A percentile compares a stretch with the other conserved stretches of the same genome.
Conservation (phyloP, 768 basidiomycete genomes). For the Pleurotus citrinopileatus region DNA sequence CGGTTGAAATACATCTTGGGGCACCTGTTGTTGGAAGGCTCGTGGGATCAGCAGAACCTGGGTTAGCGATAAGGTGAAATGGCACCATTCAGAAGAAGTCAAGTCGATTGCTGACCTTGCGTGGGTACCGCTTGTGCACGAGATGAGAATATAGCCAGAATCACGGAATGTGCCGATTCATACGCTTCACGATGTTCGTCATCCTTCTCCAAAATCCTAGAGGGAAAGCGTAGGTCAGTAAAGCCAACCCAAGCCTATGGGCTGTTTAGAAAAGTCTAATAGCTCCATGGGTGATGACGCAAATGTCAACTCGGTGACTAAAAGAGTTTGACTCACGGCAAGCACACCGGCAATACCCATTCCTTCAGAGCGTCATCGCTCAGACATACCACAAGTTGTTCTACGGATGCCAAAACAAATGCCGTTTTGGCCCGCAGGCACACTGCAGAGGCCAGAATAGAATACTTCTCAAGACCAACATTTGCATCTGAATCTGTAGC, state of each 20-base stretch:
- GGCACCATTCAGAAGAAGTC: background rate
- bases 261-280: background rate
- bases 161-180: constrained; percentile 83
- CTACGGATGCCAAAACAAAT: constrained; percentile 70
- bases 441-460: constrained; percentile 14
- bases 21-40: background rate
- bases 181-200: constrained; percentile 64
- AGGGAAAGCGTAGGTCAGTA: background rate
- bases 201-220: constrained; percentile 5
- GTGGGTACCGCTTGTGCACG: constrained; percentile 38
- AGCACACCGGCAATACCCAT: constrained; percentile 56
- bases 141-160: constrained; percentile 70
- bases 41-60: background rate
- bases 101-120: constrained; percentile 9
- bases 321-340: constrained; percentile 50
- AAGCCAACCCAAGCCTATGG: background rate
- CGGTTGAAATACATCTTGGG: constrained; percentile 9
- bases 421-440: constrained; percentile 43
- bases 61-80: background rate
- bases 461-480: constrained; percentile 16
- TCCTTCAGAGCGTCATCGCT: constrained; percentile 49
- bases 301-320: constrained; percentile 32
- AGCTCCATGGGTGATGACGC: background rate
- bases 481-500: constrained; percentile 7
- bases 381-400: constrained; percentile 71